These are phyloP conservation scores for Groenewaldozyma tartarivorans DNA, from an alignment of 805 yeast species.

Conservation along the genomic window DNA sequence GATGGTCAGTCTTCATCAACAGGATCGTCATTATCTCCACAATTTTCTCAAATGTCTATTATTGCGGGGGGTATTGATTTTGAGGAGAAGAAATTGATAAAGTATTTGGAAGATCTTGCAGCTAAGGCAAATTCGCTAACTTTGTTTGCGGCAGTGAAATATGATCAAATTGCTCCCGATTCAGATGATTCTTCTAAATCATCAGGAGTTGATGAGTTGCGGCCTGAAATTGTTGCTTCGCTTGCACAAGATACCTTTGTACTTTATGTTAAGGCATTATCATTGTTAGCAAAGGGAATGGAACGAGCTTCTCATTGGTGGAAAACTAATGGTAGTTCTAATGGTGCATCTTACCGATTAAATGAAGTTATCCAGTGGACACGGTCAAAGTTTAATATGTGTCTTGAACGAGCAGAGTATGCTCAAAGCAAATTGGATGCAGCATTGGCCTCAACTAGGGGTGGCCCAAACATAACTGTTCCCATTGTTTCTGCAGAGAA, in stretches of 20 bases:
- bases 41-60: slow-evolving; percentile 15
- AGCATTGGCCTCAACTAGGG: not conserved
- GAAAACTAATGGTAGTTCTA: slow-evolving; percentile 38
- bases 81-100: slow-evolving; percentile 23
- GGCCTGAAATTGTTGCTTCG: slow-evolving; percentile 28
- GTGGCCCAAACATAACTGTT: not conserved
- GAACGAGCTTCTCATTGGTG: slow-evolving; percentile 84
- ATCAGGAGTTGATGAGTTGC: not conserved
- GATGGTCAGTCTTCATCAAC: slow-evolving; percentile 12
- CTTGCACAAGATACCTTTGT: slow-evolving; percentile 76
- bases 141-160: slow-evolving; percentile 85
- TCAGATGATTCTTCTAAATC: slow-evolving; percentile 7
- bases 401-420: slow-evolving; percentile 80
- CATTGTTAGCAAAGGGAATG: slow-evolving; percentile 81
- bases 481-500: slow-evolving; percentile 55
- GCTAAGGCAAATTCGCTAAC: slow-evolving; percentile 87
- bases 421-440: slow-evolving; percentile 34
- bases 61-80: slow-evolving; percentile 13
- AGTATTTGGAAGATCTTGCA: slow-evolving; percentile 59
- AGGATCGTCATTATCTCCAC: no score
- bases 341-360: slow-evolving; percentile 23
- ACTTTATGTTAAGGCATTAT: slow-evolving; percentile 72
- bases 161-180: slow-evolving; percentile 54
- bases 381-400: slow-evolving; percentile 78
- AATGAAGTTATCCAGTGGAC: slow-evolving; percentile 76